These are phyloP conservation scores for Populus simonii DNA, from an alignment of 345 rosid species.

Conservation along the genomic window DNA sequence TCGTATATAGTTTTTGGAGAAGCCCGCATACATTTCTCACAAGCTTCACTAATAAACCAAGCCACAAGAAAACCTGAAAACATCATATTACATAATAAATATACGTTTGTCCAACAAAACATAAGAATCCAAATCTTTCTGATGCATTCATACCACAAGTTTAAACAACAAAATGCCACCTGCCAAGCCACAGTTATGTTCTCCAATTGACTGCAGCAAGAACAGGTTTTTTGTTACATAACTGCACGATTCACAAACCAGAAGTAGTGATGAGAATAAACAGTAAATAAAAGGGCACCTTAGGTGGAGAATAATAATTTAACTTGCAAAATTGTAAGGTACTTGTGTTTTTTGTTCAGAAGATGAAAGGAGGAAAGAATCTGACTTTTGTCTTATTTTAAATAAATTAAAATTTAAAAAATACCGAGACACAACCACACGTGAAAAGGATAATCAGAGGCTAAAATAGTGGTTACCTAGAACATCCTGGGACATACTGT, in stretches of 20 bases:
- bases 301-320: background rate
- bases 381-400: too few relatives aligned
- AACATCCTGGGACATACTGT: constrained; percentile 42
- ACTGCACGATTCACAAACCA: constrained; percentile 29
- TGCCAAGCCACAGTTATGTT: constrained; percentile 51
- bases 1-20: constrained; percentile 30
- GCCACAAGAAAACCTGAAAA: constrained; percentile 50
- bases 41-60: constrained; percentile 46
- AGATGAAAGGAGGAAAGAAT: background rate
- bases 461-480: constrained; percentile 41
- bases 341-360: background rate
- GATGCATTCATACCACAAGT: constrained; percentile 45
- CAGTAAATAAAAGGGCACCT: background rate
- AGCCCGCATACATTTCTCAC: constrained; percentile 36
- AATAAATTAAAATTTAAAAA: too few relatives aligned
- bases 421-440: background rate
- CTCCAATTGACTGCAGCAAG: constrained; percentile 52
- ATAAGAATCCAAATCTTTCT: background rate
- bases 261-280: background rate
- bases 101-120: background rate
- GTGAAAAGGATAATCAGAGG: background rate
- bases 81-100: background rate
- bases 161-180: constrained; percentile 55
- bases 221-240: constrained; percentile 46
- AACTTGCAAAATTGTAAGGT: background rate